These are phyloP conservation scores for Diplotaxis tenuifolia DNA, from an alignment of 345 rosid species.

Conservation along the genomic window DNA sequence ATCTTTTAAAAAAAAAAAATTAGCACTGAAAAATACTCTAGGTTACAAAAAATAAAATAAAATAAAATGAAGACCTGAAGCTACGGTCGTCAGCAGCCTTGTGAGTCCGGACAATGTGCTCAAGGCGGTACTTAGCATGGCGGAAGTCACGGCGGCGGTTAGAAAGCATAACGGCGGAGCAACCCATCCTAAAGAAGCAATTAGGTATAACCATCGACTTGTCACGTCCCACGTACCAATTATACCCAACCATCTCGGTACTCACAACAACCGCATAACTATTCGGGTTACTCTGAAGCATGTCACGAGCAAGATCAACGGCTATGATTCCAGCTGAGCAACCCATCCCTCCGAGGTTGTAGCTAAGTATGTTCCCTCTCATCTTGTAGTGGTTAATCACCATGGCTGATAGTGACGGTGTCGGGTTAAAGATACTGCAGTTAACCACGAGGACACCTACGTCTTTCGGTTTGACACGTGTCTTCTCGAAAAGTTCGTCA, in stretches of 20 bases:
- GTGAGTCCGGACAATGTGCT: constrained; percentile 87
- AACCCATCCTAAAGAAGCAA: constrained; percentile 89
- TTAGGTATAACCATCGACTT: constrained; percentile 88
- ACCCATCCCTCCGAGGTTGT: constrained; percentile 95
- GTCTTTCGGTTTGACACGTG: constrained; percentile 77
- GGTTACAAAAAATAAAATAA: too few species aligned
- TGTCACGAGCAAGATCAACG: constrained; percentile 84
- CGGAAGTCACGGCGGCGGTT: constrained; percentile 72
- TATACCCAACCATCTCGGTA: constrained; percentile 92
- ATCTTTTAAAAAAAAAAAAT: neutral
- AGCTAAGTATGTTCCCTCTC: constrained; percentile 91
- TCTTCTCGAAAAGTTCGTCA: constrained; percentile 83
- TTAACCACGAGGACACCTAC: constrained; percentile 86
- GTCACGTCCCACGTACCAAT: constrained; percentile 76
- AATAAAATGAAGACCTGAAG: constrained; percentile 58
- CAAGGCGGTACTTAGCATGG: constrained; percentile 81
- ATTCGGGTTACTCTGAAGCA: constrained; percentile 82
- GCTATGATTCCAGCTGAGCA: constrained; percentile 88
- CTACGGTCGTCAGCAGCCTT: constrained; percentile 93
- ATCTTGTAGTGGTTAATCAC: constrained; percentile 90
- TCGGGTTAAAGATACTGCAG: constrained; percentile 94
- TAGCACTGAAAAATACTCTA: too few species aligned
- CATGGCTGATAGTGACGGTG: constrained; percentile 87
- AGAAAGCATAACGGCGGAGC: constrained; percentile 78
- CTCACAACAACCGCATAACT: constrained; percentile 84